Percentiles rank a stretch among this genome's conserved stretches.
These are phyloP conservation scores for Pterocarpus santalinus DNA, from an alignment of 306 rosid genomes.

Conservation along the genomic window DNA sequence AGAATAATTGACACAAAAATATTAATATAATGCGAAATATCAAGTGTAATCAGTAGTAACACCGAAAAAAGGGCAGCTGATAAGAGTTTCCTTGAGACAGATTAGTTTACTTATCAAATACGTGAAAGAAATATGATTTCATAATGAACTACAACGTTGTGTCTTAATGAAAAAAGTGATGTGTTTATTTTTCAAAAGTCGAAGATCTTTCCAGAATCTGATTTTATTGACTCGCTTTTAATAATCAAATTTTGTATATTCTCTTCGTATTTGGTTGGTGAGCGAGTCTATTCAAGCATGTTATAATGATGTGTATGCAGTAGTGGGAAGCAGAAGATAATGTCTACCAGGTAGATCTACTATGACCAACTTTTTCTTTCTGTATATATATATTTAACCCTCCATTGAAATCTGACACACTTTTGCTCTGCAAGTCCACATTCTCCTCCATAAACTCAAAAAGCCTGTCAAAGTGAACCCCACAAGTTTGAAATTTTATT, in stretches of 20 bases:
- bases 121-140: constrained; percentile 26
- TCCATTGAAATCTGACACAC: constrained; percentile 56
- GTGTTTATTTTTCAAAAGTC: neutral
- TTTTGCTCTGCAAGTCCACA: constrained; percentile 68
- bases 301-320: constrained; percentile 42
- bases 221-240: neutral
- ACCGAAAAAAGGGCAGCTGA: neutral
- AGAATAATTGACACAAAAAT: neutral
- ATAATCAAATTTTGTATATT: constrained; percentile 10
- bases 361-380: constrained; percentile 46
- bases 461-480: constrained; percentile 69
- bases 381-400: neutral
- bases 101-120: neutral
- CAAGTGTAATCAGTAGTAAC: neutral
- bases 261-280: constrained; percentile 47
- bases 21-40: neutral
- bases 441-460: constrained; percentile 54
- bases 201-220: constrained; percentile 34
- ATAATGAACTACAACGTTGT: neutral
- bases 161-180: neutral
- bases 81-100: neutral
- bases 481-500: constrained; percentile 68
- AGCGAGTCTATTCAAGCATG: constrained; percentile 39
- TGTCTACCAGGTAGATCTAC: constrained; percentile 54
- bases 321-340: constrained; percentile 77